Base-by-base conservation (phyloP, 2,329 filamentous ascomycete genomes). In the Neonectria punicea region DNA sequence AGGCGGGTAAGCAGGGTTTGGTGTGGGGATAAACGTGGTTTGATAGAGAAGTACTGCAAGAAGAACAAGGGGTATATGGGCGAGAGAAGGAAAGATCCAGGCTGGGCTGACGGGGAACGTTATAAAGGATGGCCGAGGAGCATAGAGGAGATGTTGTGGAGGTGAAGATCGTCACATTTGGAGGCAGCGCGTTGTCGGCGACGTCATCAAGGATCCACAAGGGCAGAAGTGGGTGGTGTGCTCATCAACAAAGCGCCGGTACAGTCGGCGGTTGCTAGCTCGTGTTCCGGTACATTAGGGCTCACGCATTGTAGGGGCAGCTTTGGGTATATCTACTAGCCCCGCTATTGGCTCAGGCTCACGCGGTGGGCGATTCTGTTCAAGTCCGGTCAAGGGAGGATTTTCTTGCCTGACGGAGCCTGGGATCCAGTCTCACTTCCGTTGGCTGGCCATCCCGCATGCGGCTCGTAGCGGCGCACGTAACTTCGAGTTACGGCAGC, bases 101-200 rank as follows among this genome's bases (percentile, higher is more conserved):
- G 59, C 64, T 63, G 72, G 71, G 72, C 63, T 47, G 69, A 58
- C 63, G 69, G 70, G 60, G 69, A 70, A 67, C 55, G 73, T 74
- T 74, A 72, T 74, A 74, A 73, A 71, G 71, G 51, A 63, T 70
- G 59, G 60, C 62, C 60, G 58, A 65, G 72, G 67, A 68, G 59
- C 46, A 59, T 66, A 50, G 66, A 57, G 63, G 68, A 71, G 73
- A 69, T 74, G 71, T 72, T 74, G 73, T 63, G 73, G 71, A 74
- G 73, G 73, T 72, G 63, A 67, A 72, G 73, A 75, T 74, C 70
- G 71, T 74, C 73, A 73, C 73, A 55, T 64, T 66, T 59, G 59
- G 65, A 50, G 65, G 62, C 51, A 64, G 65, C 64, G 68, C 63
- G 64, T 61, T 69, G 66, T 69, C 54, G 68, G 58, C 71, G 73